A percentile compares a stretch with the other conserved stretches of the same genome.
These are phyloP conservation scores for Hondaea fermentalgiana DNA, from an alignment of 108 stramenopile genomes.

Conservation along the genomic window DNA sequence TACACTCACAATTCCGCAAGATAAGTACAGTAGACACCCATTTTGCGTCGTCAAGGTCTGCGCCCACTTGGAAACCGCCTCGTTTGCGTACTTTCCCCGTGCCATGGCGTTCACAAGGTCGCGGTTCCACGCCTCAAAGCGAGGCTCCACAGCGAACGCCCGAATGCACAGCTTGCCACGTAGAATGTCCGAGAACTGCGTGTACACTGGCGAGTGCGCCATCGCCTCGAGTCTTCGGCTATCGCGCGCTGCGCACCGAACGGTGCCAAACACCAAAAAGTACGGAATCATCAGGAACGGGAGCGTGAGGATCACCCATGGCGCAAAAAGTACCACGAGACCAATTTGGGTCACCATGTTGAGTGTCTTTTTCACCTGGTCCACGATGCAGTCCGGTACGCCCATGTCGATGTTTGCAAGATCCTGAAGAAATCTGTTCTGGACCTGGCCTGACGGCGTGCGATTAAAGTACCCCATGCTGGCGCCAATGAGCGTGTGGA, in stretches of 20 bases:
- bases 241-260: conserved; percentile 21
- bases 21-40: not conserved
- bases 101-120: not conserved
- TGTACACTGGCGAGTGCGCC: not conserved
- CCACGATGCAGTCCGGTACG: conserved; percentile 51
- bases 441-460: conserved; percentile 75
- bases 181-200: not conserved
- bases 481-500: conserved; percentile 63
- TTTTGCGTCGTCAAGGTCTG: conserved; percentile 17
- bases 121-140: not conserved
- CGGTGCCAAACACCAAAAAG: not conserved
- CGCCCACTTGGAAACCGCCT: not conserved
- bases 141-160: not conserved
- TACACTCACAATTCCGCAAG: conserved; percentile 53
- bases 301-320: not conserved
- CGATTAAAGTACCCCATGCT: conserved; percentile 78
- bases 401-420: not conserved
- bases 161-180: not conserved
- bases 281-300: not conserved
- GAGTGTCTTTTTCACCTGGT: conserved; percentile 62
- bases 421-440: conserved; percentile 57
- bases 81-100: not conserved
- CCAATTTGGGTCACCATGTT: conserved; percentile 39
- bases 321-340: conserved; percentile 3
- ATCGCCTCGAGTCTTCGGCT: conserved; percentile 17